Conservation (phyloP, 805 yeast genomes). For the Suhomyces sp. region DNA sequence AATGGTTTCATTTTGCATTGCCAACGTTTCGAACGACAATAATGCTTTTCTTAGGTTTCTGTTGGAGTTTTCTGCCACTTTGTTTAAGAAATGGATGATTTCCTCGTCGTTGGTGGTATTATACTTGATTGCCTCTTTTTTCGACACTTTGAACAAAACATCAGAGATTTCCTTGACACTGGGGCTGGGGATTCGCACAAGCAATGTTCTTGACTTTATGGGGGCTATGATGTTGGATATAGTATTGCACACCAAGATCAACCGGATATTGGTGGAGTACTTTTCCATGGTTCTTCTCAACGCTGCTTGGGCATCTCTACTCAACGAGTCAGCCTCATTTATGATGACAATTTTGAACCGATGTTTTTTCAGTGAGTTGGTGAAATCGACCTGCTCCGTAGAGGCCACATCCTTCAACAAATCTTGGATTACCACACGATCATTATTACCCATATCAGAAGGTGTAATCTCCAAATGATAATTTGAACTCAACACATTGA, state of each 20-base stretch:
- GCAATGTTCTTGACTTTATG: constrained; percentile 85
- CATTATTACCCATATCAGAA: constrained; percentile 93
- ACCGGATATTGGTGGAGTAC: constrained; percentile 81
- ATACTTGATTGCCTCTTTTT: constrained; percentile 51
- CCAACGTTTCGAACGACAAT: constrained; percentile 77
- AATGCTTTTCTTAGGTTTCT: constrained; percentile 79
- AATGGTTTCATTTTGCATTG: constrained; percentile 62
- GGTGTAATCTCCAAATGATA: constrained; percentile 95
- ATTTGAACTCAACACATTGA: constrained; percentile 89
- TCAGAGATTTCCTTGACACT: constrained; percentile 51
- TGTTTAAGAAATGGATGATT: constrained; percentile 36
- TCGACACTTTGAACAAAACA: constrained; percentile 56
- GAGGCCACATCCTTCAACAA: constrained; percentile 91
- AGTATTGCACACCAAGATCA: constrained; percentile 82
- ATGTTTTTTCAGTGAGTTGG: constrained; percentile 43
- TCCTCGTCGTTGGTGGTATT: constrained; percentile 39
- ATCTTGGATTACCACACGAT: constrained; percentile 92
- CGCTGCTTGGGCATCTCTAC: constrained; percentile 95
- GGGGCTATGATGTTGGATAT: constrained; percentile 93
- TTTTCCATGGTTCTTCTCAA: constrained; percentile 95
- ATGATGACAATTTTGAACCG: constrained; percentile 79
- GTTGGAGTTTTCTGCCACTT: constrained; percentile 55
- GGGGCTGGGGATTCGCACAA: constrained; percentile 89
- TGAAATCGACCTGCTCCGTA: constrained; percentile 89
- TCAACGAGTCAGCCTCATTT: constrained; percentile 86